Evolutionary conservation across 1,284 basidiomycete genomes (phyloP).

Genomic region (Anthracocystis setariae): DNA sequence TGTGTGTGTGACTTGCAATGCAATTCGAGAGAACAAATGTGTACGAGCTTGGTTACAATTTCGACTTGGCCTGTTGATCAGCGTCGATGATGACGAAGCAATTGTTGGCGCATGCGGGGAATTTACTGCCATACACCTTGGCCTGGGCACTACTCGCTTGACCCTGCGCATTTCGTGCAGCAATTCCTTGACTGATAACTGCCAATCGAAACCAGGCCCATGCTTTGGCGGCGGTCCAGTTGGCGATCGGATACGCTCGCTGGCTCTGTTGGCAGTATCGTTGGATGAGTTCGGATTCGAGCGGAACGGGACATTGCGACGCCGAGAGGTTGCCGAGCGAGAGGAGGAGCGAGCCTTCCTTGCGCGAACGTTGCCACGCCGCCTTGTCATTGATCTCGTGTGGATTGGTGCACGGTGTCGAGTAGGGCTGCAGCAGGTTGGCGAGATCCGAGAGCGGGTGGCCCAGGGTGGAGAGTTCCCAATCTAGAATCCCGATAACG

Average conservation of each 20-base stretch:
- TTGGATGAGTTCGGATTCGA: slow-evolving; percentile 78
- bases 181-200: slow-evolving; percentile 91
- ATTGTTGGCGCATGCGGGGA: slow-evolving; percentile 42
- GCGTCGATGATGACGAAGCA: slow-evolving; percentile 22
- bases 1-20: no score
- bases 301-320: slow-evolving; percentile 71
- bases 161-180: slow-evolving; percentile 82
- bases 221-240: slow-evolving; percentile 81
- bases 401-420: slow-evolving; percentile 24
- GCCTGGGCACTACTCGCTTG: slow-evolving; percentile 83
- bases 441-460: slow-evolving; percentile 83
- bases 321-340: slow-evolving; percentile 69
- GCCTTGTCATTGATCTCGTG: slow-evolving; percentile 22
- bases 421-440: slow-evolving; percentile 80
- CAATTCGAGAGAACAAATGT: no score
- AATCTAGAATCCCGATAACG: slow-evolving; percentile 94
- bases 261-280: slow-evolving; percentile 77
- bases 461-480: slow-evolving; percentile 85
- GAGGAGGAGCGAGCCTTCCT: slow-evolving; percentile 44
- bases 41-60: no score
- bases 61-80: slow-evolving; percentile 8
- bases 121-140: slow-evolving; percentile 52
- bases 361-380: slow-evolving; percentile 13
- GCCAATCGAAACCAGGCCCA: slow-evolving; percentile 89
- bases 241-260: slow-evolving; percentile 77